These are phyloP conservation scores for Nicotiana obtusifolia DNA, from an alignment of 257 asterid genomes.

Conservation along the genomic window DNA sequence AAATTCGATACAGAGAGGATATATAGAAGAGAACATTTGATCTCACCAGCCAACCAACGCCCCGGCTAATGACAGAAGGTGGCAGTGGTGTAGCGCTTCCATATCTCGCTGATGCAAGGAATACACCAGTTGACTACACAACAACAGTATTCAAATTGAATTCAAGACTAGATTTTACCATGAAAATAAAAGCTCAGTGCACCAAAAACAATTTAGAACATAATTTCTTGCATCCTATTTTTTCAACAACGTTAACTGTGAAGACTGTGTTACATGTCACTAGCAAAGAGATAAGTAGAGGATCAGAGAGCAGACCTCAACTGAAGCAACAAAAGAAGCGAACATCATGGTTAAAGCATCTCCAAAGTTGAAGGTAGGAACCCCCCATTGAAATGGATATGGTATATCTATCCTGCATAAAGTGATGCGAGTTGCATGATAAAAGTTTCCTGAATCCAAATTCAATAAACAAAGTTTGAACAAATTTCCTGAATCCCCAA, in stretches of 20 bases:
- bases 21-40: background rate
- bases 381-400: conserved; percentile 84
- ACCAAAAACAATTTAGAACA: background rate
- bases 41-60: conserved; percentile 78
- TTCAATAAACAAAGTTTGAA: no score
- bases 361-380: conserved; percentile 58
- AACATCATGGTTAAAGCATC: conserved; percentile 43
- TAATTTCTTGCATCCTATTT: background rate
- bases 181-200: background rate
- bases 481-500: no score
- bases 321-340: conserved; percentile 68
- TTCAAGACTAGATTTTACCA: background rate
- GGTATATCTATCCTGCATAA: conserved; percentile 57
- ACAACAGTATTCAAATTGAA: background rate
- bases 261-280: background rate
- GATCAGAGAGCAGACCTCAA: conserved; percentile 40
- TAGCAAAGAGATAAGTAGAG: background rate
- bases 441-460: no score
- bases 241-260: background rate
- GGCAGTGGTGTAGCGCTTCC: conserved; percentile 90
- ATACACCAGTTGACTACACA: conserved; percentile 67
- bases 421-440: background rate
- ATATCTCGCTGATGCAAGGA: conserved; percentile 75
- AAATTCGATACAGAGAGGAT: background rate
- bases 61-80: conserved; percentile 77